Evolutionary conservation across 495 filamentous ascomycete genomes (phyloP), one percentile per base, ranked within the genome.

Genomic region (Xylaria palmicola): DNA sequence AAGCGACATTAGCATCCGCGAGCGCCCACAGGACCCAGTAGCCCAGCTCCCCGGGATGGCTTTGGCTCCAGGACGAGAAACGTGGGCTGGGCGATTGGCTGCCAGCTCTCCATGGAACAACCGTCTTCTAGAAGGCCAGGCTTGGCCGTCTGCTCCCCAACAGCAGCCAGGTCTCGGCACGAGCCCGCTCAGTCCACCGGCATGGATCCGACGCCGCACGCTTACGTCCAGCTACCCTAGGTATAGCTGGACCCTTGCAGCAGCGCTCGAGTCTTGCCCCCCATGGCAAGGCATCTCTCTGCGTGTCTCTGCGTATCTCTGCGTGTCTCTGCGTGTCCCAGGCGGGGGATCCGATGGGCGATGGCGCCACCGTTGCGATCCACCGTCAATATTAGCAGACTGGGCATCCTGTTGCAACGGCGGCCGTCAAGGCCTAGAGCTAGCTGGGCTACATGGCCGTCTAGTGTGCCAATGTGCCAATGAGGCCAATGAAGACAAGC

Each of bases 81-180:
- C 53, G 53, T 56, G 53, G 53, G 53, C 39, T 32, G 22, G 32
- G 53, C 26, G 15, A 56, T 56, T 56, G 53, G 53, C 53, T 56
- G 20, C 13, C 26, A n/a, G 53, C 39, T 56, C 53, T 56, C 39
- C 24, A 15, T 4, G 12, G n/a, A 9, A 39, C 15, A 30, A 22
- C 26, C 7, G 8, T 40, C 26, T 22, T 44, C 53, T 39, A 43
- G 53, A 56, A 40, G 27, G n/a, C 34, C 39, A 1, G 39, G 24
- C 53, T 56, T 56, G 53, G 53, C 50, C 27, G 30, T 20, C 40
- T 40, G 50, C 2, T 56, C 19, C 37, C 19, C 36, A 34, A 20
- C 53, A 32, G 37, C 9, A 56, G 53, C 37, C 34, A 30, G 27
- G 52, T 22, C 51, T 54, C 13, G 51, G 36, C 51, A 41, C 22